Conservation (phyloP, 75 land plant species). For the Adiantum capillusveneris region DNA sequence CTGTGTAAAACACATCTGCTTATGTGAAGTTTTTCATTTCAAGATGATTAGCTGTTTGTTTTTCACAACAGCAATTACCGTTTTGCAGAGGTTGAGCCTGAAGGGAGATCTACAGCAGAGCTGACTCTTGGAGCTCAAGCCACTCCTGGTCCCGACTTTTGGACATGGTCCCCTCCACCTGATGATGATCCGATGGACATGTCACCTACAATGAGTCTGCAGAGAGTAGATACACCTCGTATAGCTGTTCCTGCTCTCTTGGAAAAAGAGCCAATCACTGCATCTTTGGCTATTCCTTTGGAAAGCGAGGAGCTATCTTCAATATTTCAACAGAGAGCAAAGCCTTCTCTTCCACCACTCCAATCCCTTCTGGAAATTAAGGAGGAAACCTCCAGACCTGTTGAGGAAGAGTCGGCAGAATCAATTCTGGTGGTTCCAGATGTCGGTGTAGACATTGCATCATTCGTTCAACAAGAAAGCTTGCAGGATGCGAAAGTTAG, state of each 20-base stretch:
- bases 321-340: conserved; percentile 31
- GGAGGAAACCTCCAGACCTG: conserved; percentile 13
- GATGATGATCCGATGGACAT: conserved; percentile 1
- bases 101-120: conserved; percentile 7
- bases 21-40: too few relatives aligned
- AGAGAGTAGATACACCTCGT: conserved; percentile 10
- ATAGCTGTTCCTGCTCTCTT: conserved; percentile 18
- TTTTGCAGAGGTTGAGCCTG: conserved; percentile 17
- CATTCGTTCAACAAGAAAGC: conserved; percentile 40
- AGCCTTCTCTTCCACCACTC: conserved; percentile 77
- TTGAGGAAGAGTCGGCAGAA: conserved; percentile 27
- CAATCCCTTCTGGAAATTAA: conserved; percentile 64
- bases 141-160: conserved; percentile 95
- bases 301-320: conserved; percentile 30
- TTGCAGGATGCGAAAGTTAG: conserved; percentile 11
- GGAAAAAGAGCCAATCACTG: conserved; percentile 44
- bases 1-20: too few relatives aligned
- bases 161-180: conserved; percentile 87
- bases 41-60: too few relatives aligned
- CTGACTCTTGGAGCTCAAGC: conserved; percentile 16
- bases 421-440: conserved; percentile 10
- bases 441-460: conserved; percentile 38
- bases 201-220: conserved; percentile 1
- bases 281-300: conserved; percentile 52
- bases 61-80: too few relatives aligned